These are phyloP conservation scores for Gossypium herbaceum DNA, from an alignment of 345 rosid species.

Conservation along the genomic window DNA sequence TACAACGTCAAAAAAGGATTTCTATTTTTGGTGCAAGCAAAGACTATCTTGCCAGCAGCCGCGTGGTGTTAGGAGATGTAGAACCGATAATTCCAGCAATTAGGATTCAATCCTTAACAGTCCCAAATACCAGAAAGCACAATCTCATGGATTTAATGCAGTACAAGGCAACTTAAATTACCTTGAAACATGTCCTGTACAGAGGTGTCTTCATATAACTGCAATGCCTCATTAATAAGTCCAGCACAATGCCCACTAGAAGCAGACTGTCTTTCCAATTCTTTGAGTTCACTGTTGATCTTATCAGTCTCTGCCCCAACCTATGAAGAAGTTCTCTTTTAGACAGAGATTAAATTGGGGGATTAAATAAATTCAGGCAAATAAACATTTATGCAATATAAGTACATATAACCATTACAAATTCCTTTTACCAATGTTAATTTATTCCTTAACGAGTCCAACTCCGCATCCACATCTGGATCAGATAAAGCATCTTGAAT, in stretches of 20 bases:
- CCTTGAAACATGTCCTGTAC: constrained; percentile 55
- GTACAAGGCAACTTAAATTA: constrained; percentile 21
- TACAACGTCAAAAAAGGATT: not conserved
- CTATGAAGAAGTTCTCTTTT: constrained; percentile 32
- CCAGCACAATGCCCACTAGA: constrained; percentile 41
- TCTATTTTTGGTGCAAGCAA: not conserved
- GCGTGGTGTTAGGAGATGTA: not conserved
- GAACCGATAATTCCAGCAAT: not conserved
- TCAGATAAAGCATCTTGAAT: constrained; percentile 39
- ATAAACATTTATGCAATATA: not conserved
- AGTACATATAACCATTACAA: not conserved
- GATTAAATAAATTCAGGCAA: not conserved
- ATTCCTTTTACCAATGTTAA: constrained; percentile 52
- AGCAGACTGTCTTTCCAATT: constrained; percentile 49
- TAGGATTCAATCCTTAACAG: not conserved
- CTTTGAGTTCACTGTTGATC: constrained; percentile 55
- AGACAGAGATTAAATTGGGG: not conserved
- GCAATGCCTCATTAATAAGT: constrained; percentile 48
- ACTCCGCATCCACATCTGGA: constrained; percentile 50
- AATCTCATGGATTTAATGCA: not conserved
- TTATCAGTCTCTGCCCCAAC: constrained; percentile 53
- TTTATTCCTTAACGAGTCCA: constrained; percentile 61
- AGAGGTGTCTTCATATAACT: constrained; percentile 45
- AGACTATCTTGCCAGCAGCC: not conserved
- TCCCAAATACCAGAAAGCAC: not conserved